phyloP scores from a whole-genome alignment of 2,329 filamentous ascomycete genomes.

The Exophiala viscosa region DNA sequence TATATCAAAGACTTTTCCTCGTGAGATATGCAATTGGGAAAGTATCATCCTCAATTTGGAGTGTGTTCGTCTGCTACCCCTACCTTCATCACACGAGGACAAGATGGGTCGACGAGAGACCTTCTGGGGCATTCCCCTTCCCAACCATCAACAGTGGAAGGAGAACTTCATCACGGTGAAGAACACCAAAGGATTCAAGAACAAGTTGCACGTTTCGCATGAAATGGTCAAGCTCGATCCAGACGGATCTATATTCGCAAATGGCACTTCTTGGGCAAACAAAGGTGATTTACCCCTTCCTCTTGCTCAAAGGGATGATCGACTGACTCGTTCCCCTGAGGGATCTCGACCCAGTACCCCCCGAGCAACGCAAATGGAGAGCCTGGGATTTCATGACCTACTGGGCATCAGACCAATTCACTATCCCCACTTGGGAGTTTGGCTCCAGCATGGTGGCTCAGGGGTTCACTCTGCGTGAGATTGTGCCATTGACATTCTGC shows the following conservation, averaged over 20 bases:
- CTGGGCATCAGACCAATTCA: conserved; percentile 16
- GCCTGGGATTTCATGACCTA: conserved; percentile 13
- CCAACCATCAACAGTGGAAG: background rate
- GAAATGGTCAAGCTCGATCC: too few relatives aligned
- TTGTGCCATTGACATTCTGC: background rate
- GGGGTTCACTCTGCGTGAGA: background rate
- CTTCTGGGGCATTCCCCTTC: background rate
- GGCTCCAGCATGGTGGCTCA: background rate
- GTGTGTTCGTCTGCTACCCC: too few relatives aligned
- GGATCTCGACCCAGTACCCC: conserved; percentile 44
- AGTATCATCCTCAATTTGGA: too few relatives aligned
- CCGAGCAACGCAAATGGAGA: conserved; percentile 16
- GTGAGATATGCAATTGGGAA: too few relatives aligned
- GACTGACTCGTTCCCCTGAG: too few relatives aligned
- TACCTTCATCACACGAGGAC: too few relatives aligned
- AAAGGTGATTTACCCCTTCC: conserved; percentile 5
- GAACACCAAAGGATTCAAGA: background rate
- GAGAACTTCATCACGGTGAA: background rate
- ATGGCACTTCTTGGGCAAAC: too few relatives aligned
- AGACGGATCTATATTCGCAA: too few relatives aligned
- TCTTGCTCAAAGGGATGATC: conserved; percentile 43
- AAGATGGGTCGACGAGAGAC: background rate
- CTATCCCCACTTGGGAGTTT: conserved; percentile 1
- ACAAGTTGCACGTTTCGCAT: background rate
- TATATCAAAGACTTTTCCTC: too few relatives aligned